Base-by-base conservation (phyloP, 345 rosid genomes). In the Gossypium turneri region DNA sequence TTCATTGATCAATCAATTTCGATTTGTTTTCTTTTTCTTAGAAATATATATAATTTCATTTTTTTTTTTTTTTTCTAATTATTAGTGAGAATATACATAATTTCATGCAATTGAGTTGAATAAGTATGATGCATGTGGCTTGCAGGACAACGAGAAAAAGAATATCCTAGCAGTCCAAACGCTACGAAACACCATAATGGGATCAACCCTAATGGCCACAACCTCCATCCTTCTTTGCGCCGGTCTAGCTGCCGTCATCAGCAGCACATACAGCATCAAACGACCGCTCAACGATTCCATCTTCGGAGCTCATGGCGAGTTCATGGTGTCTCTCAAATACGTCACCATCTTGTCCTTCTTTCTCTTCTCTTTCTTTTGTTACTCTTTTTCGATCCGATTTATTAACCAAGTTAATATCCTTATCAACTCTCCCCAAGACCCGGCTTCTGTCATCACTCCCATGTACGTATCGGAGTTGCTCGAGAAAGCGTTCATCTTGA, bases 121-220 rank as follows among this genome's bases (percentile, higher is more conserved):
- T n/a, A 55, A 17, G 58, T 17, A 22, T 12, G 13, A 19, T 29
- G 65, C 3, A 27, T 27, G 25, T 44, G 70, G 22, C 45, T 38
- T 17, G 34, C 84, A 95, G 99, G 99, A 95, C 82, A 91, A 93
- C 51, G 97, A 95, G 10, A 95, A 91, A 88, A 95, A 87, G 86
- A 93, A 89, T 85, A 85, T 95, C 15, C 75, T 95, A 75, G 98
- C 97, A 0, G 97, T 95, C 41, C 99, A 95, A 77, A 82, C 97
- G 4, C 84, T 95, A 0, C 73, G 99, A 73, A 95, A 95, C 88
- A 77, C 87, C 72, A 89, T 95, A 27, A 95, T 95, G 99, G 99
- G 97, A 76, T 88, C 98, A 4, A 95, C 98, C 55, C 78, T 95
- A 43, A 95, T 95, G 99, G 99, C 98, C 34, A 93, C 98, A 9